These are phyloP conservation scores for Fabrea salina DNA, from an alignment of 169 alveolate genomes.

Conservation along the genomic window DNA sequence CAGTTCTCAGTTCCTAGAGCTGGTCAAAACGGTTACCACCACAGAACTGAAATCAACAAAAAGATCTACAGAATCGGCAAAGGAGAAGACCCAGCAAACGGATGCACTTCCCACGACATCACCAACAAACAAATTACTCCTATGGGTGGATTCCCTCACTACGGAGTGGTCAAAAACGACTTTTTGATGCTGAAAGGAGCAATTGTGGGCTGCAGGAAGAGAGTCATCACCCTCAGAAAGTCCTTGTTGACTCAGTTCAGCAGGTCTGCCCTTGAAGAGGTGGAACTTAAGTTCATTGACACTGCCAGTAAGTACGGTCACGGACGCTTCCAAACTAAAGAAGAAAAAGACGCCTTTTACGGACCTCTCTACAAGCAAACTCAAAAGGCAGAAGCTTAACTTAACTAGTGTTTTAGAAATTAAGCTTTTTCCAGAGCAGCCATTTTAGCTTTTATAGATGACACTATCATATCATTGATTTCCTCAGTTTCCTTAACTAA, in stretches of 20 bases:
- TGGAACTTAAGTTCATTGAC: slow-evolving; percentile 98
- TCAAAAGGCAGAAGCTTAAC: slow-evolving; percentile 32
- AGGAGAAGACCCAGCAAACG: slow-evolving; percentile 92
- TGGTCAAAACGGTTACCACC: slow-evolving; percentile 99
- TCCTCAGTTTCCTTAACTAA: not conserved
- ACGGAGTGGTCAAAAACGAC: slow-evolving; percentile 98
- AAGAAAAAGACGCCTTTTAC: slow-evolving; percentile 96
- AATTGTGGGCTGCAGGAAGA: slow-evolving; percentile 97
- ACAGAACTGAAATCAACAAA: slow-evolving; percentile 99
- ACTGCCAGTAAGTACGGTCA: slow-evolving; percentile 99
- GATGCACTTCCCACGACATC: slow-evolving; percentile 97
- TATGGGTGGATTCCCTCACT: slow-evolving; percentile 99
- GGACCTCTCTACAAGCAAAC: slow-evolving; percentile 89
- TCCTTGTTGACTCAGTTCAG: slow-evolving; percentile 93
- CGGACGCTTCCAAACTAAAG: slow-evolving; percentile 99
- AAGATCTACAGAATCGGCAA: slow-evolving; percentile 98
- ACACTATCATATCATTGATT: not conserved
- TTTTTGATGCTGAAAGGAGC: slow-evolving; percentile 99
- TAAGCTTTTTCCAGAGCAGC: slow-evolving; percentile 31
- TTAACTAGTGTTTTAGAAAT: not conserved
- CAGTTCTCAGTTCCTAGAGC: slow-evolving; percentile 99
- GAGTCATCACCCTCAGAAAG: slow-evolving; percentile 96
- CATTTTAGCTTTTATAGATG: slow-evolving; percentile 26
- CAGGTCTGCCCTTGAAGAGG: slow-evolving; percentile 93
- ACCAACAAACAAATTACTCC: slow-evolving; percentile 99